Percentiles rank a stretch among this genome's conserved stretches.
Conservation (phyloP, 177 flowering plant genomes). For the Vitis hybrid region DNA sequence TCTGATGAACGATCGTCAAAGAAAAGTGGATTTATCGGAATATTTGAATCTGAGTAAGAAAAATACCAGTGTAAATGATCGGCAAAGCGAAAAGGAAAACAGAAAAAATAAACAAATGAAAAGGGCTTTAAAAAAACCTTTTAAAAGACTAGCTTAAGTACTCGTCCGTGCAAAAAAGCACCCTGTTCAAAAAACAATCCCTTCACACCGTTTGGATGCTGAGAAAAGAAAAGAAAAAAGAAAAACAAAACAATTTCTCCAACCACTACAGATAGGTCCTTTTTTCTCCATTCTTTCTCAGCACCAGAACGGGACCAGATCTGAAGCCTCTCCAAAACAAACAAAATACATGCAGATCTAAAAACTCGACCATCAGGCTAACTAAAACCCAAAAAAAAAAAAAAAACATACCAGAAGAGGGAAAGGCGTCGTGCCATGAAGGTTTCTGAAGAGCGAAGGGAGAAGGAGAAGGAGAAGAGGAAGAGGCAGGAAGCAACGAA, state of each 20-base stretch:
- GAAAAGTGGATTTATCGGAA: background rate
- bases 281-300: no score
- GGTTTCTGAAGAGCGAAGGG: constrained; percentile 28
- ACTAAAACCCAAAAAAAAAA: background rate
- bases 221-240: no score
- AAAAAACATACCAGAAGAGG: constrained; percentile 37
- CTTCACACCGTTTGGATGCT: no score
- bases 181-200: no score
- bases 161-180: no score
- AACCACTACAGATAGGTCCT: no score
- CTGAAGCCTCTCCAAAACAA: no score
- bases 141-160: background rate
- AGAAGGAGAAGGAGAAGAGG: constrained; percentile 32
- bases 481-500: constrained; percentile 21
- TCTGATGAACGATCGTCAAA: constrained; percentile 6
- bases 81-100: background rate
- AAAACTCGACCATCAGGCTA: no score
- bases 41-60: background rate
- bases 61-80: background rate
- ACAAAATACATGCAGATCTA: no score
- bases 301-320: no score
- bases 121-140: background rate
- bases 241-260: background rate
- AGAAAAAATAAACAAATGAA: background rate
- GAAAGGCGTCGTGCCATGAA: constrained; percentile 37